Percentiles rank a stretch among this genome's conserved stretches.
phyloP scores from a whole-genome alignment of 805 yeast species.

The Candida manassasensis region DNA sequence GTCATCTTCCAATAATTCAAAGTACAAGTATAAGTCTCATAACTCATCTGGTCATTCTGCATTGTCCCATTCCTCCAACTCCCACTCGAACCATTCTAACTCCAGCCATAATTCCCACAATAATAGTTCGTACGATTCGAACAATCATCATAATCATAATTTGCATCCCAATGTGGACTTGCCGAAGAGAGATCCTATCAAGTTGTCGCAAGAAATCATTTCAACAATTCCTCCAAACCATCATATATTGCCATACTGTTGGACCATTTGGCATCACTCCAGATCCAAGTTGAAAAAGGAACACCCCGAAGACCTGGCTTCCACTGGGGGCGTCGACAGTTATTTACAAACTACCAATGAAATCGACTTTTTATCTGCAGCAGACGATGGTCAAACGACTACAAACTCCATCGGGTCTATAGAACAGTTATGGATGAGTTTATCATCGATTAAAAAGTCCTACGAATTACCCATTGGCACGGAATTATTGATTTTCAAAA shows the following conservation, averaged over 20 bases:
- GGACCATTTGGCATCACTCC: constrained; percentile 49
- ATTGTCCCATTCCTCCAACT: constrained; percentile 8
- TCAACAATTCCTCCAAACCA: constrained; percentile 22
- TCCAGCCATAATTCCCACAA: constrained; percentile 8
- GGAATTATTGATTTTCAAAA: constrained; percentile 54
- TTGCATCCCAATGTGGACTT: constrained; percentile 15
- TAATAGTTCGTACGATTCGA: too few species aligned
- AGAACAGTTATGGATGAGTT: constrained; percentile 50
- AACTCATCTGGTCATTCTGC: constrained; percentile 9
- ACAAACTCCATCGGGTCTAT: constrained; percentile 38
- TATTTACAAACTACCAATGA: constrained; percentile 45
- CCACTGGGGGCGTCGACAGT: constrained; percentile 32
- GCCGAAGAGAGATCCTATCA: constrained; percentile 33
- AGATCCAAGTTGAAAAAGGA: constrained; percentile 21
- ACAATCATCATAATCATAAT: constrained; percentile 1
- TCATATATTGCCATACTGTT: constrained; percentile 42
- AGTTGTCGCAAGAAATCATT: constrained; percentile 29
- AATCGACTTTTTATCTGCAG: constrained; percentile 32
- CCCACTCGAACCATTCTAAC: constrained; percentile 6
- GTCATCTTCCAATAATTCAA: neutral
- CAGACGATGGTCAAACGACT: constrained; percentile 6
- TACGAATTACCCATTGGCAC: constrained; percentile 41
- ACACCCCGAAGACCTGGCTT: constrained; percentile 11
- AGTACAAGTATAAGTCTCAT: constrained; percentile 1
- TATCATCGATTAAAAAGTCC: constrained; percentile 36